A percentile compares a stretch with the other conserved stretches of the same genome.
Conservation (phyloP, 202 grass and related monocot species). For the Brachypodium distachyon region DNA sequence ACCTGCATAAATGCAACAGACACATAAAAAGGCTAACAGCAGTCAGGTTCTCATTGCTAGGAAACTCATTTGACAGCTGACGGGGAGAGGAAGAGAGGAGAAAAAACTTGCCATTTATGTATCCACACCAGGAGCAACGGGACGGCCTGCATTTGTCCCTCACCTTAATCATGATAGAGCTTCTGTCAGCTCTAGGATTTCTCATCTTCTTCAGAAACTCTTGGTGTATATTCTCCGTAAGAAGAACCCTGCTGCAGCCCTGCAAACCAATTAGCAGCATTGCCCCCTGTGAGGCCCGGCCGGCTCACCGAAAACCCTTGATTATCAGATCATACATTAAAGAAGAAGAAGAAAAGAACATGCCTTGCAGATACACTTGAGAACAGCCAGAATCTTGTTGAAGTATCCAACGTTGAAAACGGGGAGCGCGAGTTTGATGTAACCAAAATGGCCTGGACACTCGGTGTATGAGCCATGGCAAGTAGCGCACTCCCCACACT, state of each 20-base stretch:
- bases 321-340: too few species aligned
- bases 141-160: conserved; percentile 83
- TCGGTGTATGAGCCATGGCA: conserved; percentile 57
- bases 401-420: conserved; percentile 90
- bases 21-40: conserved; percentile 3
- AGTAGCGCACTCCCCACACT: conserved; percentile 46
- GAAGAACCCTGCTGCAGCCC: conserved; percentile 77
- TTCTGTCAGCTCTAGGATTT: conserved; percentile 79
- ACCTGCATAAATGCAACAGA: conserved; percentile 54
- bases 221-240: conserved; percentile 42
- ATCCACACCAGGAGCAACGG: conserved; percentile 67
- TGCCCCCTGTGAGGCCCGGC: too few species aligned
- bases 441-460: conserved; percentile 91
- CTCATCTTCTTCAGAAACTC: conserved; percentile 88
- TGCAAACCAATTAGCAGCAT: conserved; percentile 15
- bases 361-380: conserved; percentile 98
- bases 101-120: conserved; percentile 54
- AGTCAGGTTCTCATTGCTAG: not conserved
- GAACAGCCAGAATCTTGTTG: conserved; percentile 51
- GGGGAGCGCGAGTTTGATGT: conserved; percentile 79
- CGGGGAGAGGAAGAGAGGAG: not conserved
- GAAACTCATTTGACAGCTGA: not conserved
- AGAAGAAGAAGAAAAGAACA: not conserved
- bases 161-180: conserved; percentile 52
- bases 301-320: too few species aligned